Base-by-base conservation (phyloP, 495 filamentous ascomycete genomes). In the Amorphotheca resinae region DNA sequence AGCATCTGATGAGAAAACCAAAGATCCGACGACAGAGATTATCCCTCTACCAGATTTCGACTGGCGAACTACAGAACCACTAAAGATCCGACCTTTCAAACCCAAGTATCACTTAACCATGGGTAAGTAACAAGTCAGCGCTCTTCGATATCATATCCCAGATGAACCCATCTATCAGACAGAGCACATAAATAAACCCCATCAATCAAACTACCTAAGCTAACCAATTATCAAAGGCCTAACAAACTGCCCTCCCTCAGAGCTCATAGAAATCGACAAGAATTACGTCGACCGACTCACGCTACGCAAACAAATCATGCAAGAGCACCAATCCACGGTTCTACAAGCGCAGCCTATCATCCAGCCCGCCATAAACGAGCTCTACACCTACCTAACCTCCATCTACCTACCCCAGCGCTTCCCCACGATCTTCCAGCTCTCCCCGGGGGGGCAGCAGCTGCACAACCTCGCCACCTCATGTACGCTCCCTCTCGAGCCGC, bases 31-130 rank as follows among this genome's bases (percentile, higher is more conserved):
- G 25, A 11, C 5, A 28, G 25, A 45, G 8, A 47, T 55, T 8
- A 73, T 68, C 21, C 67, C 80, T 4, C 59, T 84, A 0, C 35
- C 58, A 0, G 56, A 64, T 34, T 84, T 87, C 51, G 58, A 82
- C 50, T 82, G 75, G 69, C 47, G 64, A 36, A 60, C 61, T 0
- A 73, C 68, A n/a, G 62, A 72, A 28, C 82, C 81, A 0, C 42
- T 71, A 2, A 67, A 77, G 38, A 64, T 82, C 9, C 66, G 80
- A 7, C 78, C 77, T 1, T 86, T 84, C 59, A 82, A 79, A 51
- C 70, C 77, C 9, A 81, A 68, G 32, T 85, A 81, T 52, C 68
- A 84, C 48, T 64, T 85, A 42, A 81, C 79, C 1, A 84, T 87
- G 80, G 77, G 81, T 80, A 59, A 28, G 59, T 50, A 11, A 22